These are phyloP conservation scores for Xanthoconium purpureum DNA, from an alignment of 768 basidiomycete species.

Conservation along the genomic window DNA sequence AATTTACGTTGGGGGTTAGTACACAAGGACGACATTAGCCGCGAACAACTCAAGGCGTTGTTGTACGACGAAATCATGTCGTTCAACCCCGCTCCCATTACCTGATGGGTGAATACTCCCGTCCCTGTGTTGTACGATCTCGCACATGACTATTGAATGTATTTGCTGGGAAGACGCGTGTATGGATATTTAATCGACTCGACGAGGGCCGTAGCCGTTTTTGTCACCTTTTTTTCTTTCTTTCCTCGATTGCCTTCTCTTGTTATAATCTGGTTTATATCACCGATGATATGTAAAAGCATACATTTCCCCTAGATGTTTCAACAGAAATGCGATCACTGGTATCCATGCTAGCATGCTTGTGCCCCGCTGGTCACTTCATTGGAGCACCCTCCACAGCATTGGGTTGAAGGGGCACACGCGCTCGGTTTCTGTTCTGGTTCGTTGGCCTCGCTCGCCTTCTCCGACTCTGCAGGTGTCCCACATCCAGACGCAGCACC, in stretches of 20 bases:
- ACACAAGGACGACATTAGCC: slow-evolving; percentile 93
- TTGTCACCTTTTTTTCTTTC: neutral
- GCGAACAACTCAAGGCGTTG: slow-evolving; percentile 92
- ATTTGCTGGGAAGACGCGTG: slow-evolving; percentile 5
- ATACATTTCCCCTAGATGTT: neutral
- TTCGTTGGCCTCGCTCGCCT: neutral
- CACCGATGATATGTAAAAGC: slow-evolving; percentile 8
- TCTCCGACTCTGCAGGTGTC: neutral
- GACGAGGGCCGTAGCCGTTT: neutral
- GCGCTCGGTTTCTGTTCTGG: neutral
- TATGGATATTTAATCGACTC: neutral
- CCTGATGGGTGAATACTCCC: slow-evolving; percentile 21
- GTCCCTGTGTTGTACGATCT: slow-evolving; percentile 1
- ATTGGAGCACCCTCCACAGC: slow-evolving; percentile 4
- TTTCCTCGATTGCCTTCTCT: neutral
- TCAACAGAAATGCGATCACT: neutral
- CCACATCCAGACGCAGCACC: neutral
- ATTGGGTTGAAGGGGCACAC: neutral
- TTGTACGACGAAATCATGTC: slow-evolving; percentile 93
- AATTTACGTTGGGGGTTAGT: slow-evolving; percentile 40
- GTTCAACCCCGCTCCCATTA: slow-evolving; percentile 68
- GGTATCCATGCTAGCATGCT: neutral
- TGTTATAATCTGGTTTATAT: slow-evolving; percentile 10
- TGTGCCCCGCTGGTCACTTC: neutral
- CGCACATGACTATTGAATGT: neutral